Conservation (phyloP, 257 asterid species). For the Salvia hispanica region DNA sequence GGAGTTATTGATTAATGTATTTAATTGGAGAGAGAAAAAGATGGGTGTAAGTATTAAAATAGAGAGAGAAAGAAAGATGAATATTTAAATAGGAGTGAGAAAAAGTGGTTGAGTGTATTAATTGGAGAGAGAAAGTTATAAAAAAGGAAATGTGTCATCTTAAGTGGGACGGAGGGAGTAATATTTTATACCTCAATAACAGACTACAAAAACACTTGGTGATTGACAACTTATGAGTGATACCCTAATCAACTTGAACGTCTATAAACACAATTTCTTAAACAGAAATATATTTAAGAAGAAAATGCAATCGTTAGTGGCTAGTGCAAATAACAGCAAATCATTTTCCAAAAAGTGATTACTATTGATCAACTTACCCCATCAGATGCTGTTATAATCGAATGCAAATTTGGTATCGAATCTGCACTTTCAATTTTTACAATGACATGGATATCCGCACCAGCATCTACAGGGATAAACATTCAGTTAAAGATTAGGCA, state of each 20-base stretch:
- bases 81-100: too few relatives aligned
- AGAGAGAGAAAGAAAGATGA: too few relatives aligned
- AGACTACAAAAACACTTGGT: background rate
- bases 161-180: too few relatives aligned
- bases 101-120: too few relatives aligned
- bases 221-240: background rate
- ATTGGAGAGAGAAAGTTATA: too few relatives aligned
- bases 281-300: too few relatives aligned
- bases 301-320: background rate
- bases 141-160: too few relatives aligned
- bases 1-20: too few relatives aligned
- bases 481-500: constrained; percentile 16
- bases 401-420: constrained; percentile 83
- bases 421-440: constrained; percentile 97
- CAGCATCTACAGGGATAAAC: constrained; percentile 47
- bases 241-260: background rate
- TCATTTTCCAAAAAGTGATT: background rate
- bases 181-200: too few relatives aligned
- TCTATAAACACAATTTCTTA: too few relatives aligned
- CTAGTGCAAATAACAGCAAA: background rate
- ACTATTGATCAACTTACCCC: constrained; percentile 60
- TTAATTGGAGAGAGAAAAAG: too few relatives aligned
- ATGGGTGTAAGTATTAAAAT: too few relatives aligned
- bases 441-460: constrained; percentile 87
- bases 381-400: constrained; percentile 92